Evolutionary conservation across 768 basidiomycete genomes (phyloP).

Genomic region (Leccinum arenicola): DNA sequence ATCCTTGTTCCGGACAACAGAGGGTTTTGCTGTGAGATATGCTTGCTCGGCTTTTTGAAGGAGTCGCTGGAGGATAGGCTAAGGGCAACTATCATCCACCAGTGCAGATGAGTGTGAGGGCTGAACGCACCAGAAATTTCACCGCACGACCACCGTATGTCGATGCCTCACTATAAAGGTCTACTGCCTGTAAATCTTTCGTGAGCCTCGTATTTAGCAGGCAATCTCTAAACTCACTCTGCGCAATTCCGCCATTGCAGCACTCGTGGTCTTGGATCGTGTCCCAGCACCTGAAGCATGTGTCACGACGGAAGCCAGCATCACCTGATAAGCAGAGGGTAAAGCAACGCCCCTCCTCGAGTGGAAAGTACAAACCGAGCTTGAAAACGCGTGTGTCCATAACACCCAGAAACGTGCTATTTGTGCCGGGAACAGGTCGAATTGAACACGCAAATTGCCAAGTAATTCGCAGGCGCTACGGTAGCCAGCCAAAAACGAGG

Average conservation of each 20-base stretch:
- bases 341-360: not conserved
- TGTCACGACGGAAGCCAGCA: conserved; percentile 76
- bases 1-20: conserved; percentile 44
- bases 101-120: not conserved
- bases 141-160: conserved; percentile 60
- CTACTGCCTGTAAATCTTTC: conserved; percentile 40
- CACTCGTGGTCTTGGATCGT: conserved; percentile 64
- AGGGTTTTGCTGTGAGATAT: conserved; percentile 46
- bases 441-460: conserved; percentile 45
- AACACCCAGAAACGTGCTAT: conserved; percentile 68
- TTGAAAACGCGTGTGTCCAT: conserved; percentile 72
- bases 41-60: conserved; percentile 57
- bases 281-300: conserved; percentile 46
- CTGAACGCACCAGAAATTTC: conserved; percentile 60
- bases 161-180: conserved; percentile 65
- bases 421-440: conserved; percentile 50
- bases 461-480: conserved; percentile 62
- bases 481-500: conserved; percentile 67
- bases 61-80: conserved; percentile 68
- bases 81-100: conserved; percentile 3
- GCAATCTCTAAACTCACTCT: conserved; percentile 14
- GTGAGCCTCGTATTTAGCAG: not conserved
- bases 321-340: conserved; percentile 45
- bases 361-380: conserved; percentile 43
- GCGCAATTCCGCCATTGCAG: conserved; percentile 65